Evolutionary conservation across 2,329 filamentous ascomycete species (phyloP).

Genomic region (Dothistroma septosporum): DNA sequence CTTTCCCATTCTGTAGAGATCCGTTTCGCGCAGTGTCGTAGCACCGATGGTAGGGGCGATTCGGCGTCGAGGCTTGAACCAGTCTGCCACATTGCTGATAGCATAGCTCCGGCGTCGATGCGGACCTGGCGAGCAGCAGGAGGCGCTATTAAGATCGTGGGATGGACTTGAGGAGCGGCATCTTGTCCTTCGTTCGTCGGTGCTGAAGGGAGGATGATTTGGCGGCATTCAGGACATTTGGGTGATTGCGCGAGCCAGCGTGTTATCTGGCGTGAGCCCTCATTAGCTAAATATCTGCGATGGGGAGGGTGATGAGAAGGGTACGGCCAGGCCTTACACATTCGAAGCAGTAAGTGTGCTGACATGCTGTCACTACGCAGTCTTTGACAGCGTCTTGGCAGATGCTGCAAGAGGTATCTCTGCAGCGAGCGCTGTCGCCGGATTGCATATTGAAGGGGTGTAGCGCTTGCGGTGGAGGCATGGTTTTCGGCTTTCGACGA

Average conservation of each 20-base stretch:
- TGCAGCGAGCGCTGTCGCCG: slow-evolving; percentile 7
- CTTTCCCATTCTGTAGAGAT: slow-evolving; percentile 18
- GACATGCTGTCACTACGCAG: slow-evolving; percentile 15
- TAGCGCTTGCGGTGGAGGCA: slow-evolving; percentile 6
- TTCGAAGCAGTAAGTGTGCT: slow-evolving; percentile 17
- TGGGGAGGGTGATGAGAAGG: no score
- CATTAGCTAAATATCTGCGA: no score
- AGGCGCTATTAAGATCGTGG: neutral
- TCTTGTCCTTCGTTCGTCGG: neutral
- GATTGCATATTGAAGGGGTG: slow-evolving; percentile 9
- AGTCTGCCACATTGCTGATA: slow-evolving; percentile 12
- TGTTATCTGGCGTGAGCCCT: neutral
- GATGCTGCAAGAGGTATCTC: slow-evolving; percentile 15
- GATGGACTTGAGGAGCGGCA: neutral
- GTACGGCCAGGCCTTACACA: slow-evolving; percentile 10
- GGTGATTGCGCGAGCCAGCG: neutral
- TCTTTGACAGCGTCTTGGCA: slow-evolving; percentile 10
- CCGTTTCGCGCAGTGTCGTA: slow-evolving; percentile 9
- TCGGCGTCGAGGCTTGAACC: slow-evolving; percentile 12
- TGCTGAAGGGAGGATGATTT: neutral
- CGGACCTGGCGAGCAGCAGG: neutral
- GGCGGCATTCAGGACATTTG: neutral
- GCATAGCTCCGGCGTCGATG: slow-evolving; percentile 9
- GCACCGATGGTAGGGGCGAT: slow-evolving; percentile 3
- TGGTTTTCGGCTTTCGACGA: slow-evolving; percentile 6